A percentile compares a stretch with the other conserved stretches of the same genome.
phyloP scores from a whole-genome alignment of 2,329 filamentous ascomycete genomes.

The Aspergillus phoenicis region DNA sequence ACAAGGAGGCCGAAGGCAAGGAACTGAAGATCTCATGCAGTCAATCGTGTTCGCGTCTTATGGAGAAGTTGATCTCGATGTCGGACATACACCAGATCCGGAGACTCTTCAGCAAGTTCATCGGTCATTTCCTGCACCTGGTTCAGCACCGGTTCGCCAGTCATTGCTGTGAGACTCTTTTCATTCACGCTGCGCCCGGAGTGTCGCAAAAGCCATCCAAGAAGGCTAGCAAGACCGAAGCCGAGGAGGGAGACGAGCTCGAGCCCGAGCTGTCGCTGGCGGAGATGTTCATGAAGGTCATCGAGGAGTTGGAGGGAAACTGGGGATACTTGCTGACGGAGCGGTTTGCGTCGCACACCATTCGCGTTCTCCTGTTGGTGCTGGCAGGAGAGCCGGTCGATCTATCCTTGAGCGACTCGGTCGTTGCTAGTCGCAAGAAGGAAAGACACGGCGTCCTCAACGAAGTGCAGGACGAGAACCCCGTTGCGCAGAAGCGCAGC shows the following conservation, averaged over 20 bases:
- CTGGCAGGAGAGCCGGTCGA: constrained; percentile 81
- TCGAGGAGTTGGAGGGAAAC: constrained; percentile 85
- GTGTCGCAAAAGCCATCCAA: constrained; percentile 71
- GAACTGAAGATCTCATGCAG: constrained; percentile 95
- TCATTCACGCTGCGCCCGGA: constrained; percentile 76
- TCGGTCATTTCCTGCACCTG: constrained; percentile 81
- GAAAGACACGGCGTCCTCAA: constrained; percentile 71
- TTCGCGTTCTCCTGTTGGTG: constrained; percentile 82
- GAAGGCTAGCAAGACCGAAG: constrained; percentile 43
- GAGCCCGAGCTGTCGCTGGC: constrained; percentile 71
- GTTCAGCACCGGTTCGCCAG: constrained; percentile 96
- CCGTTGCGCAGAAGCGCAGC: constrained; percentile 50
- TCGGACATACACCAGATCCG: constrained; percentile 81
- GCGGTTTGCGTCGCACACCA: constrained; percentile 83
- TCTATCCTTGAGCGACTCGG: constrained; percentile 65
- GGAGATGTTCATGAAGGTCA: constrained; percentile 76
- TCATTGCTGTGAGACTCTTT: constrained; percentile 94
- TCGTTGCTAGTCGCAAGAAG: constrained; percentile 92
- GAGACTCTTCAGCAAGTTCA: constrained; percentile 80
- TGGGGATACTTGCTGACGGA: constrained; percentile 84
- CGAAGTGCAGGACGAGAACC: constrained; percentile 53
- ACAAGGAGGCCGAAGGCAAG: constrained; percentile 83
- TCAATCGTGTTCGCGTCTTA: constrained; percentile 88
- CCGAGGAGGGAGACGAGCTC: constrained; percentile 45
- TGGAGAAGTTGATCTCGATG: constrained; percentile 86